phyloP scores from a whole-genome alignment of 2,329 filamentous ascomycete species.

The Aspergillus tamarii region DNA sequence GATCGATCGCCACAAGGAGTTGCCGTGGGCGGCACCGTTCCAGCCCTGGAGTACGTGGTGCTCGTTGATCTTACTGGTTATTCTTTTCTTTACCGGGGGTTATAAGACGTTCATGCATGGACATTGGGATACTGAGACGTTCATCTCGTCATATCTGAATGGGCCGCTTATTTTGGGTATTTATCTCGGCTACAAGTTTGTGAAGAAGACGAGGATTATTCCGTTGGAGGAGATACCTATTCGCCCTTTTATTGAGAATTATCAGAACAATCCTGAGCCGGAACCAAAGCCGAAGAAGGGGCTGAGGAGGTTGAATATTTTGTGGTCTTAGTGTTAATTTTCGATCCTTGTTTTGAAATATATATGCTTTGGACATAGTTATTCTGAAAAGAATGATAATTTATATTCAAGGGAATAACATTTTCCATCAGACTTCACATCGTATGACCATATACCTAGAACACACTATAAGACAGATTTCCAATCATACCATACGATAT shows the following conservation, averaged over 20 bases:
- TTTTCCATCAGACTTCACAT: background rate
- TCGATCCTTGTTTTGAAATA: no score
- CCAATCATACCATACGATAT: background rate
- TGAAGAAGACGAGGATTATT: conserved; percentile 42
- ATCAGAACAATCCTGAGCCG: conserved; percentile 31
- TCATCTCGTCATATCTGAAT: conserved; percentile 62
- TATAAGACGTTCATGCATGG: conserved; percentile 53
- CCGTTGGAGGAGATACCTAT: conserved; percentile 37
- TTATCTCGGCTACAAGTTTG: conserved; percentile 47
- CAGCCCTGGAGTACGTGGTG: conserved; percentile 65
- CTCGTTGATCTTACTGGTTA: conserved; percentile 56
- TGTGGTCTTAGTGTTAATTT: conserved; percentile 24
- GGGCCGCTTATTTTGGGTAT: conserved; percentile 59
- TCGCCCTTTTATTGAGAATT: conserved; percentile 38
- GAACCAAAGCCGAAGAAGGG: conserved; percentile 26
- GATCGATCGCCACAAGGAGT: conserved; percentile 33
- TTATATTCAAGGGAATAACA: background rate
- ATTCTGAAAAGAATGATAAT: background rate
- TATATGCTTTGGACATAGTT: no score
- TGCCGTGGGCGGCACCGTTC: conserved; percentile 54
- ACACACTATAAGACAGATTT: background rate
- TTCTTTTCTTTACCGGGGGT: conserved; percentile 70
- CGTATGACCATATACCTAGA: background rate
- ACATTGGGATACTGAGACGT: conserved; percentile 59
- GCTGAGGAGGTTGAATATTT: conserved; percentile 27